Conservation (phyloP, 768 basidiomycete species). For the Mycena kentingensis region DNA sequence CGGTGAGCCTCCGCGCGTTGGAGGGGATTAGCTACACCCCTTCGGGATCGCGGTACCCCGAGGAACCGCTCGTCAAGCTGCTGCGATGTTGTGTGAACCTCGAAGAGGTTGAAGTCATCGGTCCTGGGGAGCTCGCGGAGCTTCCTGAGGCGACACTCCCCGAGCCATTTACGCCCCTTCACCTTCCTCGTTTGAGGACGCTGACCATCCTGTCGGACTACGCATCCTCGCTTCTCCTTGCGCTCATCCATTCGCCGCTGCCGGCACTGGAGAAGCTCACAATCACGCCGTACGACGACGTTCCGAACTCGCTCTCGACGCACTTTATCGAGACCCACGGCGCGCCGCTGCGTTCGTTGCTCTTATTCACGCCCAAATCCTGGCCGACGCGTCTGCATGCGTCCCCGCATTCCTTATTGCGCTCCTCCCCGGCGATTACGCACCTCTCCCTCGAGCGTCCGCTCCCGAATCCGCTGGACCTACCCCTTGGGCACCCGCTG, state of each 20-base stretch:
- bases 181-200: conserved; percentile 58
- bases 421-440: conserved; percentile 54
- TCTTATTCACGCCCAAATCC: conserved; percentile 68
- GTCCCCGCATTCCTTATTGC: conserved; percentile 51
- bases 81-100: conserved; percentile 57
- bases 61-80: conserved; percentile 61
- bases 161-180: conserved; percentile 44
- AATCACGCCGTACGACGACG: conserved; percentile 73
- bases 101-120: conserved; percentile 64
- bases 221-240: conserved; percentile 61
- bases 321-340: conserved; percentile 66
- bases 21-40: conserved; percentile 57
- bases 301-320: conserved; percentile 58
- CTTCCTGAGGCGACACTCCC: conserved; percentile 32
- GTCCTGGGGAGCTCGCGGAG: conserved; percentile 60
- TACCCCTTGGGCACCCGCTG: conserved; percentile 41
- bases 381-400: conserved; percentile 65
- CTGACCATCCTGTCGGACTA: conserved; percentile 69
- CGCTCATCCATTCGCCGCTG: conserved; percentile 59
- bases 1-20: conserved; percentile 49
- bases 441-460: conserved; percentile 76
- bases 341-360: conserved; percentile 54
- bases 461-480: conserved; percentile 52
- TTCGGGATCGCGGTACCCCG: conserved; percentile 34
- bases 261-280: conserved; percentile 65